Conservation (phyloP, 1,284 basidiomycete genomes). For the Cryptococcus sp. region DNA sequence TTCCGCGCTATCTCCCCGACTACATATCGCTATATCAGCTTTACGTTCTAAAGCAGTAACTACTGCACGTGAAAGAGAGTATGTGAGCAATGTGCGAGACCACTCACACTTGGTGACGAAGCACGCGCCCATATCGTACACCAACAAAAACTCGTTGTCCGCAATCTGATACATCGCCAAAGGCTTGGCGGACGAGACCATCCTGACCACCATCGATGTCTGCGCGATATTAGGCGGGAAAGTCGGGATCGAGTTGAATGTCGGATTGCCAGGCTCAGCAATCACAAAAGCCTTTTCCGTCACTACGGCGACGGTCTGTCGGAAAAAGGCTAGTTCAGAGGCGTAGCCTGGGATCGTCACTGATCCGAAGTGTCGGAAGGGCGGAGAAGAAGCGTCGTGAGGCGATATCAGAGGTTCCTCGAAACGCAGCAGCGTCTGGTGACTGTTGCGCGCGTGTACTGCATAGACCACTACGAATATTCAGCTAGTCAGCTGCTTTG, state of each 20-base stretch:
- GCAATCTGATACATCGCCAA: slow-evolving; percentile 42
- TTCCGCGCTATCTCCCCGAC: slow-evolving; percentile 36
- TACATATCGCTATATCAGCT: slow-evolving; percentile 9
- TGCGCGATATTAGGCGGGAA: slow-evolving; percentile 17
- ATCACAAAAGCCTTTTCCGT: slow-evolving; percentile 39
- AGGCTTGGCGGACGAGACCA: slow-evolving; percentile 24
- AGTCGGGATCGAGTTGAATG: slow-evolving; percentile 32
- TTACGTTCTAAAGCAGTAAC: neutral
- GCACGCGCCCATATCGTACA: slow-evolving; percentile 42
- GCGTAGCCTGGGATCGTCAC: slow-evolving; percentile 34
- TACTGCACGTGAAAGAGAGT: too few species aligned
- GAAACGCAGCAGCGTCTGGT: slow-evolving; percentile 29
- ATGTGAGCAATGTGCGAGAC: neutral
- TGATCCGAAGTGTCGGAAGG: slow-evolving; percentile 34
- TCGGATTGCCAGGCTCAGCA: slow-evolving; percentile 40
- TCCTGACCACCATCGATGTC: slow-evolving; percentile 17
- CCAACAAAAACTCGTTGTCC: slow-evolving; percentile 42
- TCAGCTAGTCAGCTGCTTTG: neutral
- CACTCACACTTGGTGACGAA: slow-evolving; percentile 42
- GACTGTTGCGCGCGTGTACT: slow-evolving; percentile 21
- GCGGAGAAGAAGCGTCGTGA: neutral
- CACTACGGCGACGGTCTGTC: slow-evolving; percentile 37
- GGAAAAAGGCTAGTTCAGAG: slow-evolving; percentile 39
- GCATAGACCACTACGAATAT: slow-evolving; percentile 21
- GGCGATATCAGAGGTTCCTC: slow-evolving; percentile 28